Conservation (phyloP, 192 early-diverging fungal genomes). For the Coemansia sp. region DNA sequence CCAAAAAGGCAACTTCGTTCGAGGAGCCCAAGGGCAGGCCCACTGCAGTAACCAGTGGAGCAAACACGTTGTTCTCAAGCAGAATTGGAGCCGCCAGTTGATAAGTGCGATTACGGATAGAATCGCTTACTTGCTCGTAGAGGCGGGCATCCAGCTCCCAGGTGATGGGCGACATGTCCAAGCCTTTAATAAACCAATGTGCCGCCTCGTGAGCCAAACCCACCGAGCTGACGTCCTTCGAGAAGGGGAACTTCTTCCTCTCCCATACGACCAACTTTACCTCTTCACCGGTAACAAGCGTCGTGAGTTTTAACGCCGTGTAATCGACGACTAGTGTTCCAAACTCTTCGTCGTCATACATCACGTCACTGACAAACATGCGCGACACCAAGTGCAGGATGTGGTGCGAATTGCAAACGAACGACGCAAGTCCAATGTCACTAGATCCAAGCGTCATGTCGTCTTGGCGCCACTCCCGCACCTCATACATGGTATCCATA, state of each 20-base stretch:
- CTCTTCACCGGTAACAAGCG: neutral
- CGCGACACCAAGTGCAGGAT: constrained; percentile 30
- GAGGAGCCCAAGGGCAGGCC: neutral
- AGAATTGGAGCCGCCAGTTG: constrained; percentile 24
- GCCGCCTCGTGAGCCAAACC: constrained; percentile 17
- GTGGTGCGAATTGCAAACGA: constrained; percentile 34
- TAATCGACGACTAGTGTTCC: constrained; percentile 18
- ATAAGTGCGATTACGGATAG: constrained; percentile 19
- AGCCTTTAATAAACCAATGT: neutral
- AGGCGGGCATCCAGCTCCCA: constrained; percentile 42
- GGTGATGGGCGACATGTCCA: neutral
- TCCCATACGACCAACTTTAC: constrained; percentile 1
- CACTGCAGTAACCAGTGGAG: neutral
- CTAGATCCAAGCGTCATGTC: neutral
- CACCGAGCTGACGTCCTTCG: neutral
- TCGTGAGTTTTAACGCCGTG: neutral
- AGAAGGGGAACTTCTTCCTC: neutral
- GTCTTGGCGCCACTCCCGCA: constrained; percentile 13
- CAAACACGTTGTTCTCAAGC: constrained; percentile 11
- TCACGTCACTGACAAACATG: neutral
- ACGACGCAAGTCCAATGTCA: neutral
- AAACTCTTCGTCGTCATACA: neutral
- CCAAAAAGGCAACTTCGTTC: neutral
- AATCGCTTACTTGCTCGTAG: constrained; percentile 13
- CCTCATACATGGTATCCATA: constrained; percentile 26